Percentiles rank a stretch among this genome's conserved stretches.
These are phyloP conservation scores for Aspergillus niger DNA, from an alignment of 2,329 filamentous ascomycete genomes.

Conservation along the genomic window DNA sequence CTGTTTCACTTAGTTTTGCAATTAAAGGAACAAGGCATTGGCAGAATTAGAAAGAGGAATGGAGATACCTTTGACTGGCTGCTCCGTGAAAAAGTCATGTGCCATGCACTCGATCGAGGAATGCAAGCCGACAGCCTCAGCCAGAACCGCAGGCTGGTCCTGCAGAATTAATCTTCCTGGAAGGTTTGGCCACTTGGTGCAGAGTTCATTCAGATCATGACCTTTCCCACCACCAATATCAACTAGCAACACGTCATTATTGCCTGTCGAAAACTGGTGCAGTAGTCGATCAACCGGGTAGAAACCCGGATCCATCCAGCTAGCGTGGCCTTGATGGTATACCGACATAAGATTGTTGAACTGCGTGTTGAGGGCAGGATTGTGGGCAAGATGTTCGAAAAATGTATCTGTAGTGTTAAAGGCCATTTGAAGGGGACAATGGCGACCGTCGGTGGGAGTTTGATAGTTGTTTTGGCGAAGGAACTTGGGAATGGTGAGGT, in stretches of 20 bases:
- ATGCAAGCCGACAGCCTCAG: constrained; percentile 15
- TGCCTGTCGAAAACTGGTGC: not conserved
- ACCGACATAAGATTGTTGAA: constrained; percentile 28
- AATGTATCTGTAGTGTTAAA: constrained; percentile 26
- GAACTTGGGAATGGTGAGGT: constrained; percentile 24
- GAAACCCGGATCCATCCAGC: constrained; percentile 32
- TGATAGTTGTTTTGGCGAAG: constrained; percentile 27
- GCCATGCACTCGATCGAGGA: constrained; percentile 34
- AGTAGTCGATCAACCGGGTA: constrained; percentile 24
- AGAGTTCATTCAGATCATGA: constrained; percentile 31
- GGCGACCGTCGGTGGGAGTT: constrained; percentile 24
- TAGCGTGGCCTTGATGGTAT: constrained; percentile 21
- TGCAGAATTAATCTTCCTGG: constrained; percentile 52
- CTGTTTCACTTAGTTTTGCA: constrained; percentile 14
- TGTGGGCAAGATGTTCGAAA: constrained; percentile 27
- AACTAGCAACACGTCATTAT: constrained; percentile 34
- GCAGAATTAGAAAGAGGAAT: not conserved
- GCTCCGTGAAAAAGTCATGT: constrained; percentile 51
- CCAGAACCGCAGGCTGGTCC: constrained; percentile 47
- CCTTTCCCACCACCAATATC: constrained; percentile 48
- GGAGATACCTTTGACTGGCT: constrained; percentile 45
- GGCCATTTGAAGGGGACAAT: constrained; percentile 28
- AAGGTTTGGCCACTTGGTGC: not conserved
- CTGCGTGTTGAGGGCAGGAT: constrained; percentile 20
- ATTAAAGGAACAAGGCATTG: not conserved